Evolutionary conservation across 208 protist species (phyloP).

Genomic region (Leishmania aethiopica): DNA sequence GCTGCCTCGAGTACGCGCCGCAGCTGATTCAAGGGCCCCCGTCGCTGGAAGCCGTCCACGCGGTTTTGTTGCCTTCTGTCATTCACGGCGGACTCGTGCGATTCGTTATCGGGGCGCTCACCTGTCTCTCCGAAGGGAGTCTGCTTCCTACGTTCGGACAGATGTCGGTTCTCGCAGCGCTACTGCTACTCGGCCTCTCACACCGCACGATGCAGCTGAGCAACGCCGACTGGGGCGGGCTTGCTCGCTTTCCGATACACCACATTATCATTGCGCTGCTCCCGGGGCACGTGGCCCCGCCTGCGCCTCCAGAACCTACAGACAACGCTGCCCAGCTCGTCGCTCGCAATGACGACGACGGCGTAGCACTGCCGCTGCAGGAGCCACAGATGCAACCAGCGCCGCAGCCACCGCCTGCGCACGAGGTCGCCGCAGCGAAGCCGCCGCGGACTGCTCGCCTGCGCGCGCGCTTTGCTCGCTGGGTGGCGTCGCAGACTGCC

Average conservation of each 20-base stretch:
- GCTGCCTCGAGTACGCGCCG: slow-evolving; percentile 21
- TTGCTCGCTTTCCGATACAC: not conserved
- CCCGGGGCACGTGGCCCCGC: not conserved
- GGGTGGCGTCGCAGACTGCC: slow-evolving; percentile 23
- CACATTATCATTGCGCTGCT: not conserved
- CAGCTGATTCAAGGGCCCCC: slow-evolving; percentile 4
- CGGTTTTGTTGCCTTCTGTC: slow-evolving; percentile 13
- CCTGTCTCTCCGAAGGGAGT: slow-evolving; percentile 4
- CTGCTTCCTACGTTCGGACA: not conserved
- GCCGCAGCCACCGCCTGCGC: not conserved
- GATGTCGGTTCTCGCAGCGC: not conserved
- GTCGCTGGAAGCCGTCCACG: slow-evolving; percentile 15
- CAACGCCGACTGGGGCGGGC: not conserved
- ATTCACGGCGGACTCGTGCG: slow-evolving; percentile 22
- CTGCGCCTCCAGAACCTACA: not conserved
- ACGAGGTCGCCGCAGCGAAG: not conserved
- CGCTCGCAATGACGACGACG: not conserved
- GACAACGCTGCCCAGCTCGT: not conserved
- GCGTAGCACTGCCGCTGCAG: not conserved
- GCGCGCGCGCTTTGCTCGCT: slow-evolving; percentile 2
- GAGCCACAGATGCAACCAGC: not conserved
- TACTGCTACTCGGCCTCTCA: not conserved
- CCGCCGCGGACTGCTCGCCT: not conserved
- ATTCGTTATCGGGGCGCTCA: slow-evolving; percentile 9
- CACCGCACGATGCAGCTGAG: not conserved